Conservation (phyloP, 148 eudicot species). For the Camellia granthamiana region DNA sequence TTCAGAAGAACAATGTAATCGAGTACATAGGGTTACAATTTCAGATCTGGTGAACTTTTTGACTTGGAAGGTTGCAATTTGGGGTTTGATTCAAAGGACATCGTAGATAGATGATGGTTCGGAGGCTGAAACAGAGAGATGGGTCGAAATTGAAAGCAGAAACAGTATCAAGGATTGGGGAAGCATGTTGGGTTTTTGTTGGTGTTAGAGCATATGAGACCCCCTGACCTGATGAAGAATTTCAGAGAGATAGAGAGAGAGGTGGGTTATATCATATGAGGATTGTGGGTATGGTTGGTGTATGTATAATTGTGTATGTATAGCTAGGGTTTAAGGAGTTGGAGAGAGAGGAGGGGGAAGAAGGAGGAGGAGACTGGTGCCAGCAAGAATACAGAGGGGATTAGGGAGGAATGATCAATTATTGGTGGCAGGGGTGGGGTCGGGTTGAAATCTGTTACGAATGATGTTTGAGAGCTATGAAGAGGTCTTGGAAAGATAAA, state of each 20-base stretch:
- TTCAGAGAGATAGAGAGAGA: neutral
- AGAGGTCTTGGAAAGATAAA: no score
- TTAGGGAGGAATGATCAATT: slow-evolving; percentile 42
- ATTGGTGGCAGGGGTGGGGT: slow-evolving; percentile 36
- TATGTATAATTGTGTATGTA: neutral
- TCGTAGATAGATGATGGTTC: slow-evolving; percentile 51
- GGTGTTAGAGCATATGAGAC: neutral
- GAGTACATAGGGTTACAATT: no score
- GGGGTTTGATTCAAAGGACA: no score
- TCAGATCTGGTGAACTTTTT: no score
- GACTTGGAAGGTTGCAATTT: no score
- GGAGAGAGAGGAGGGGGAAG: slow-evolving; percentile 13
- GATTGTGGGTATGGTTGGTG: neutral
- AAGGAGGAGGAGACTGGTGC: slow-evolving; percentile 6
- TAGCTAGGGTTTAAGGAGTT: slow-evolving; percentile 27
- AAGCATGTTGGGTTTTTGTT: slow-evolving; percentile 12
- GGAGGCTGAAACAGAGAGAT: neutral
- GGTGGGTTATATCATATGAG: neutral
- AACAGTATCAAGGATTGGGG: slow-evolving; percentile 11
- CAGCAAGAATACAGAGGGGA: slow-evolving; percentile 31
- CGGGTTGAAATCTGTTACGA: neutral
- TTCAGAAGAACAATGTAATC: no score
- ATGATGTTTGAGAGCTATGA: no score
- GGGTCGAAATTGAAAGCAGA: slow-evolving; percentile 13
- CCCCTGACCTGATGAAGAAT: neutral